Percentiles rank a stretch among this genome's conserved stretches.
Conservation (phyloP, 768 basidiomycete genomes). For the Butyriboletus loyo region DNA sequence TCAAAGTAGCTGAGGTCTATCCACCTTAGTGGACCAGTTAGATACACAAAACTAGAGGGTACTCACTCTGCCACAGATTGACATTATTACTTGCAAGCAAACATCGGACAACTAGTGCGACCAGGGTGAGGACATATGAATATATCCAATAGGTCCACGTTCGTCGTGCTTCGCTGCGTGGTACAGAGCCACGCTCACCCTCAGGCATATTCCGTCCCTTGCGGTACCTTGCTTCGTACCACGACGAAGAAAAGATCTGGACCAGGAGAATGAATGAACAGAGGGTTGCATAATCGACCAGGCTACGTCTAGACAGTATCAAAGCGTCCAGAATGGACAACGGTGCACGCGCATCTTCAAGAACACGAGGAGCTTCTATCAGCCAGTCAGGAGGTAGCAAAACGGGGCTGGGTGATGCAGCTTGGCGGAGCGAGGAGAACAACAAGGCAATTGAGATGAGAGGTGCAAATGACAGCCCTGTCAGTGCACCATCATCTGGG, state of each 20-base stretch:
- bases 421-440: slow-evolving; percentile 45
- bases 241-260: slow-evolving; percentile 77
- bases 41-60: neutral
- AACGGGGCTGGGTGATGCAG: slow-evolving; percentile 25
- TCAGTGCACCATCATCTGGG: slow-evolving; percentile 81
- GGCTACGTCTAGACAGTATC: slow-evolving; percentile 65
- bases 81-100: slow-evolving; percentile 41
- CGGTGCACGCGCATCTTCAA: slow-evolving; percentile 41
- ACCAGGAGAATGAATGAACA: slow-evolving; percentile 77
- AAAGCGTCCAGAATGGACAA: slow-evolving; percentile 52
- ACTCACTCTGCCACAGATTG: slow-evolving; percentile 72
- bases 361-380: slow-evolving; percentile 67
- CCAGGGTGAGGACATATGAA: slow-evolving; percentile 49
- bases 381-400: slow-evolving; percentile 65
- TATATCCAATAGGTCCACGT: slow-evolving; percentile 66
- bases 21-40: slow-evolving; percentile 2
- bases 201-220: slow-evolving; percentile 46
- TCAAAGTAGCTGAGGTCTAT: slow-evolving; percentile 80
- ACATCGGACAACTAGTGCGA: slow-evolving; percentile 49
- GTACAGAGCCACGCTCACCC: slow-evolving; percentile 73
- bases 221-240: slow-evolving; percentile 57
- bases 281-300: slow-evolving; percentile 77
- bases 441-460: slow-evolving; percentile 72
- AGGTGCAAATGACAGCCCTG: slow-evolving; percentile 80
- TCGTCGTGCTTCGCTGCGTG: slow-evolving; percentile 65